Percentiles rank a stretch among this genome's conserved stretches.
Evolutionary conservation across 257 asterid species (phyloP).

Genomic region (Solanum dulcamara): DNA sequence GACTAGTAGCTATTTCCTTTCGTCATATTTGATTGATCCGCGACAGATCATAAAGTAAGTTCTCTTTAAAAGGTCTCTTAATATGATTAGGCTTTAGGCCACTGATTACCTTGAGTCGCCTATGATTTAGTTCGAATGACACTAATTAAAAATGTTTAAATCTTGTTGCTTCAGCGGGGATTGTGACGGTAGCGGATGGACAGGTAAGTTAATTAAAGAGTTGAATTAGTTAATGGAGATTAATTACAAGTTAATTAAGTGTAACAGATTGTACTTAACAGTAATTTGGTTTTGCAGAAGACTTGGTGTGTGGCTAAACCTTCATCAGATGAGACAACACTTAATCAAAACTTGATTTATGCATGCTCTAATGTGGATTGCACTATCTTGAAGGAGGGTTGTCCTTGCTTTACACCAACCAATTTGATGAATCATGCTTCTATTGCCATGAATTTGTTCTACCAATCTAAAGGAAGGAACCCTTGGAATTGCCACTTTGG

Average conservation of each 20-base stretch:
- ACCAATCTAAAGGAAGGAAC: conserved; percentile 27
- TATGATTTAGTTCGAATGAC: background rate
- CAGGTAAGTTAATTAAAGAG: background rate
- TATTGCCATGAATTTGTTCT: conserved; percentile 52
- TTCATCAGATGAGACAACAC: conserved; percentile 17
- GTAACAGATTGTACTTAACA: background rate
- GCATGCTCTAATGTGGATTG: conserved; percentile 40
- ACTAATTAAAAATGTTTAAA: background rate
- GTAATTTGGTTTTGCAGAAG: conserved; percentile 15
- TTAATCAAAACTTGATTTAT: conserved; percentile 9
- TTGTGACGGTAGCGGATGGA: background rate
- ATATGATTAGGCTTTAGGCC: background rate
- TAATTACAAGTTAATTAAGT: background rate
- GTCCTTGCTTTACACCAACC: conserved; percentile 33
- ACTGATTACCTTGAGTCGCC: background rate
- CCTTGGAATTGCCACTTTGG: conserved; percentile 34
- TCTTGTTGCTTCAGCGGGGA: conserved; percentile 12
- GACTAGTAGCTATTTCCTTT: too few relatives aligned
- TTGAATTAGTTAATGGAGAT: background rate
- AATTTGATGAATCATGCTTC: conserved; percentile 47
- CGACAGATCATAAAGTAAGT: too few relatives aligned
- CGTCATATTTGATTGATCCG: too few relatives aligned
- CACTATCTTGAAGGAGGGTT: conserved; percentile 12
- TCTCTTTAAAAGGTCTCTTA: too few relatives aligned
- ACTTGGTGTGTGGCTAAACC: conserved; percentile 67